These are phyloP conservation scores for Penicillium decumbens DNA, from an alignment of 2,329 filamentous ascomycete species.

Conservation along the genomic window DNA sequence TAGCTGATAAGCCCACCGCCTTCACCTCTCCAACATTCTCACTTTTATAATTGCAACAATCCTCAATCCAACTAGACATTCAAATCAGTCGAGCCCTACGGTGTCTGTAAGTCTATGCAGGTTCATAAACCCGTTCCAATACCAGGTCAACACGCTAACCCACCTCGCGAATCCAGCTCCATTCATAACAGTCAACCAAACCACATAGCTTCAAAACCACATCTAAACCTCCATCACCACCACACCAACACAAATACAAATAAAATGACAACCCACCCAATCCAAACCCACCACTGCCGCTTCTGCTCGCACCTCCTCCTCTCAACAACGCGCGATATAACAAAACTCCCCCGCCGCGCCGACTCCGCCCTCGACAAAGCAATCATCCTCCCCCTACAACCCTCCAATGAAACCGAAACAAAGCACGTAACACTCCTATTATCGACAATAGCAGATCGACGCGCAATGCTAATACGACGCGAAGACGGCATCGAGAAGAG, in stretches of 20 bases:
- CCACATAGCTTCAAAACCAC: not conserved
- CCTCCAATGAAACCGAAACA: conserved; percentile 2
- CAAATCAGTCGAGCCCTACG: not conserved
- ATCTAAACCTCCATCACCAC: too few species aligned
- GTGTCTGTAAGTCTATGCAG: not conserved
- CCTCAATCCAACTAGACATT: not conserved
- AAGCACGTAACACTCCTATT: conserved; percentile 50
- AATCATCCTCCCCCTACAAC: conserved; percentile 53
- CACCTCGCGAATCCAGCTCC: not conserved
- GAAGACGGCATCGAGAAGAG: conserved; percentile 66
- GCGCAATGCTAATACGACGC: conserved; percentile 50
- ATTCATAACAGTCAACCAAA: too few species aligned
- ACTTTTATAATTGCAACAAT: not conserved
- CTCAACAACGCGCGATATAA: conserved; percentile 53
- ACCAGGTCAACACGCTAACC: too few species aligned
- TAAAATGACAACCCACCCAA: conserved; percentile 15
- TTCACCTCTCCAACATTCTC: not conserved
- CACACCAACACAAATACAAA: not conserved
- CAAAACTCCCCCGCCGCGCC: conserved; percentile 51
- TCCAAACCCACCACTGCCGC: conserved; percentile 56
- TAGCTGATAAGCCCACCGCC: not conserved
- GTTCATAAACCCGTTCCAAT: not conserved
- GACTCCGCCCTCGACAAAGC: conserved; percentile 50
- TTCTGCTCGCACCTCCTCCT: conserved; percentile 63
- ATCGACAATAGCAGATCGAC: conserved; percentile 47